These are phyloP conservation scores for Saturnispora besseyi DNA, from an alignment of 805 yeast species.

Conservation along the genomic window DNA sequence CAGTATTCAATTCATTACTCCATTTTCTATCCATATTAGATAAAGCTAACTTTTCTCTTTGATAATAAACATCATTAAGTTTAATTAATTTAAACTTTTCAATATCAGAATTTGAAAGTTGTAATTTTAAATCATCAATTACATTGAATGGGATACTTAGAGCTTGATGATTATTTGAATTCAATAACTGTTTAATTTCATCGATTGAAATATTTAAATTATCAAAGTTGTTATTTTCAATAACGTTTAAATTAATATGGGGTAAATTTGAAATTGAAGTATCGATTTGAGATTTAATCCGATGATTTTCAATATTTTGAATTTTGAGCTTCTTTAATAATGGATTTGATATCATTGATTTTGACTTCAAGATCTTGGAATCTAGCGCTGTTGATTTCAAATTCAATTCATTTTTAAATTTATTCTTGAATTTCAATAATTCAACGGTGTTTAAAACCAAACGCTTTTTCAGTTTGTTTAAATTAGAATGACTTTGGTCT, in stretches of 20 bases:
- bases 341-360: slow-evolving; percentile 7
- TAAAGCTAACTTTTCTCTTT: slow-evolving; percentile 17
- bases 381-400: slow-evolving; percentile 10
- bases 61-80: slow-evolving; percentile 22
- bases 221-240: neutral
- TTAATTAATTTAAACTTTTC: slow-evolving; percentile 23
- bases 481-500: neutral
- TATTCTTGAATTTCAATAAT: slow-evolving; percentile 16
- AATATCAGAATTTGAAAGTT: slow-evolving; percentile 18
- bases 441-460: slow-evolving; percentile 17
- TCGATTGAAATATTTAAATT: slow-evolving; percentile 1
- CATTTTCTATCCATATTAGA: slow-evolving; percentile 22
- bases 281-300: slow-evolving; percentile 12
- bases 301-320: slow-evolving; percentile 16
- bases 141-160: slow-evolving; percentile 13
- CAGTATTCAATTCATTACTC: slow-evolving; percentile 19
- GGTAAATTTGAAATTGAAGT: slow-evolving; percentile 17
- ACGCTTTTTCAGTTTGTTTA: slow-evolving; percentile 14
- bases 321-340: slow-evolving; percentile 10
- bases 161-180: neutral
- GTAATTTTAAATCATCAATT: slow-evolving; percentile 15
- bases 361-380: slow-evolving; percentile 11
- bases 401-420: slow-evolving; percentile 14
- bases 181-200: slow-evolving; percentile 2
- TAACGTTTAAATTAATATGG: slow-evolving; percentile 12